A percentile compares a stretch with the other conserved stretches of the same genome.
These are phyloP conservation scores for Apophysomyces variabilis DNA, from an alignment of 371 early-diverging fungal genomes.

Conservation along the genomic window DNA sequence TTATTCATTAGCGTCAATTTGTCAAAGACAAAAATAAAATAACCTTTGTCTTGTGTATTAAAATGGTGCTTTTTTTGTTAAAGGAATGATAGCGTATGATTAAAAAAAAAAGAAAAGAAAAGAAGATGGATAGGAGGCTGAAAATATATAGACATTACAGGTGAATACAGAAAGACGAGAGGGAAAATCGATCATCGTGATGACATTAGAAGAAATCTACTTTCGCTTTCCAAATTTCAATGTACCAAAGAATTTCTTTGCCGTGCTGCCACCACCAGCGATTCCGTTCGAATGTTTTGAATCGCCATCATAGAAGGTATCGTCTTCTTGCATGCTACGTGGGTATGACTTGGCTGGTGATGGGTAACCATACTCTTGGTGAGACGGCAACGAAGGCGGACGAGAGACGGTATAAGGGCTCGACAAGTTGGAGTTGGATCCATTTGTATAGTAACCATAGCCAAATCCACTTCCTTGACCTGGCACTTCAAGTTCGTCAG, in stretches of 20 bases:
- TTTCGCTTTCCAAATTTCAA: slow-evolving; percentile 42
- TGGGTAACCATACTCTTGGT: slow-evolving; percentile 31
- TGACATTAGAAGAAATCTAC: slow-evolving; percentile 19
- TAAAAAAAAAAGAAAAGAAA: background rate
- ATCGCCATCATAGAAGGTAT: slow-evolving; percentile 38
- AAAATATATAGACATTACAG: slow-evolving; percentile 8
- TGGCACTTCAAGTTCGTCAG: slow-evolving; percentile 27
- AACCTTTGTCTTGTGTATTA: background rate
- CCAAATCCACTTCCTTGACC: slow-evolving; percentile 11
- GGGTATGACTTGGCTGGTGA: slow-evolving; percentile 30
- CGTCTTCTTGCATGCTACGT: slow-evolving; percentile 29
- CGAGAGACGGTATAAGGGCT: slow-evolving; percentile 19
- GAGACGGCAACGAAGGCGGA: slow-evolving; percentile 35
- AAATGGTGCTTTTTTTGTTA: slow-evolving; percentile 5
- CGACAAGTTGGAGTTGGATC: slow-evolving; percentile 33
- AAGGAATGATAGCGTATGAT: slow-evolving; percentile 3
- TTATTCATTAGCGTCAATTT: background rate
- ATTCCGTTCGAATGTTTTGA: slow-evolving; percentile 37
- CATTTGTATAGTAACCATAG: slow-evolving; percentile 20
- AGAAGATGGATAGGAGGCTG: background rate
- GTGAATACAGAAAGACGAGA: slow-evolving; percentile 12
- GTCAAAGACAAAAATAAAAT: too few species aligned
- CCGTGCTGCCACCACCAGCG: slow-evolving; percentile 4
- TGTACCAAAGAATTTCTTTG: slow-evolving; percentile 37
- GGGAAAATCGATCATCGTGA: background rate